phyloP scores from a whole-genome alignment of 768 basidiomycete genomes.

The Paxillus rubicundulus region DNA sequence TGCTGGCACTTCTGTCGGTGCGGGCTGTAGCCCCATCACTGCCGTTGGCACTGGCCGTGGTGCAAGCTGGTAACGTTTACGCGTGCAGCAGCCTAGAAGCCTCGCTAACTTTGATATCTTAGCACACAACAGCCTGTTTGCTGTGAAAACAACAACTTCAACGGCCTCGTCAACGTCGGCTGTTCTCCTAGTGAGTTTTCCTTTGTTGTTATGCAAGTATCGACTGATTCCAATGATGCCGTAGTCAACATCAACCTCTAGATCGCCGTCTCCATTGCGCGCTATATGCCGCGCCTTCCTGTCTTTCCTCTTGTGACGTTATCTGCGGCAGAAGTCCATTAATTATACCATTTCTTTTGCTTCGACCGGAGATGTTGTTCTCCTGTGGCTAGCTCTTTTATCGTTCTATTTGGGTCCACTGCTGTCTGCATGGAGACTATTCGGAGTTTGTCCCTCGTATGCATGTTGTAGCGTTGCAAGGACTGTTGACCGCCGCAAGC shows the following conservation, averaged over 20 bases:
- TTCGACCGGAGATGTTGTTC: background rate
- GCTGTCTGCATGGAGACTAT: no score
- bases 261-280: background rate
- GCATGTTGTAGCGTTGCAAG: background rate
- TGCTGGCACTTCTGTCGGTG: slow-evolving; percentile 13
- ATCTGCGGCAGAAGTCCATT: slow-evolving; percentile 1
- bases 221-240: background rate
- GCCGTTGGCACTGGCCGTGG: slow-evolving; percentile 20
- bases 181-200: slow-evolving; percentile 37
- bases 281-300: slow-evolving; percentile 4
- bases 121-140: slow-evolving; percentile 40
- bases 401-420: background rate
- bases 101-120: slow-evolving; percentile 2
- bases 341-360: slow-evolving; percentile 14
- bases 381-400: slow-evolving; percentile 1
- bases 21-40: slow-evolving; percentile 34
- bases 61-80: slow-evolving; percentile 16
- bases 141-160: slow-evolving; percentile 37
- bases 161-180: slow-evolving; percentile 38
- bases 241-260: slow-evolving; percentile 22
- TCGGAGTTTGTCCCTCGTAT: no score
- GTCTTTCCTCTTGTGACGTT: slow-evolving; percentile 15
- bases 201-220: background rate
- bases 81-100: fast-evolving
- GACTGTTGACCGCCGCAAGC: no score